phyloP scores from a whole-genome alignment of 2,329 filamentous ascomycete genomes.

The Aspergillus sergii region DNA sequence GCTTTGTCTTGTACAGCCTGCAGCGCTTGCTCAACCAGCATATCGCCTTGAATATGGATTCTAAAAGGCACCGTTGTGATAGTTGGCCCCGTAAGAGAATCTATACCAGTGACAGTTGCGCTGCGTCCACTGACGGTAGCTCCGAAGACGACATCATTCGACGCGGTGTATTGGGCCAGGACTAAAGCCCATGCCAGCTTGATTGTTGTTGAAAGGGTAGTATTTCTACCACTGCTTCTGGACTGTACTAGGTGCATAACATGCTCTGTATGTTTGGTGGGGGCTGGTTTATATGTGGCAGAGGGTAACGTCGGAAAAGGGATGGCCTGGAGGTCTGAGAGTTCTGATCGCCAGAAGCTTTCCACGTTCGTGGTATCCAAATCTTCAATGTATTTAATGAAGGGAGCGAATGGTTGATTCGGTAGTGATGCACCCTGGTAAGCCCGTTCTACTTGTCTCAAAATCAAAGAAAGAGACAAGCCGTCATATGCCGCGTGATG shows the following conservation, averaged over 20 bases:
- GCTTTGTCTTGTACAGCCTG: constrained; percentile 40
- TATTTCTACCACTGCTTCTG: neutral
- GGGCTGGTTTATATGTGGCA: neutral
- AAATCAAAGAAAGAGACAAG: constrained; percentile 21
- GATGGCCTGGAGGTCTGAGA: neutral
- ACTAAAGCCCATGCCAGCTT: constrained; percentile 42
- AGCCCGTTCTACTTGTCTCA: constrained; percentile 11
- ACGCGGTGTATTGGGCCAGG: constrained; percentile 35
- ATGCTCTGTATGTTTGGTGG: neutral
- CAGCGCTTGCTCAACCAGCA: constrained; percentile 32
- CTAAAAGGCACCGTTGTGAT: constrained; percentile 45
- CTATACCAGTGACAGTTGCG: constrained; percentile 39
- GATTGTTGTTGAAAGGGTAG: constrained; percentile 32
- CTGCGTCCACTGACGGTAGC: constrained; percentile 43
- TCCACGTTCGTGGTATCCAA: neutral
- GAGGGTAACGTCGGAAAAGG: neutral
- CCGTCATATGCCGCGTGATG: constrained; percentile 50
- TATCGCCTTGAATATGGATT: constrained; percentile 43
- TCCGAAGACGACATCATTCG: constrained; percentile 43
- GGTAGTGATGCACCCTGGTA: constrained; percentile 2
- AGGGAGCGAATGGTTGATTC: neutral
- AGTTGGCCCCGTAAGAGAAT: constrained; percentile 42
- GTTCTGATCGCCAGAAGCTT: neutral
- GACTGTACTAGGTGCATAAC: neutral
- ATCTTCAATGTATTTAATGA: constrained; percentile 23